Evolutionary conservation across 2,329 filamentous ascomycete genomes (phyloP), one percentile per base, ranked within the genome.

Genomic region (Trichophyton rubrum): DNA sequence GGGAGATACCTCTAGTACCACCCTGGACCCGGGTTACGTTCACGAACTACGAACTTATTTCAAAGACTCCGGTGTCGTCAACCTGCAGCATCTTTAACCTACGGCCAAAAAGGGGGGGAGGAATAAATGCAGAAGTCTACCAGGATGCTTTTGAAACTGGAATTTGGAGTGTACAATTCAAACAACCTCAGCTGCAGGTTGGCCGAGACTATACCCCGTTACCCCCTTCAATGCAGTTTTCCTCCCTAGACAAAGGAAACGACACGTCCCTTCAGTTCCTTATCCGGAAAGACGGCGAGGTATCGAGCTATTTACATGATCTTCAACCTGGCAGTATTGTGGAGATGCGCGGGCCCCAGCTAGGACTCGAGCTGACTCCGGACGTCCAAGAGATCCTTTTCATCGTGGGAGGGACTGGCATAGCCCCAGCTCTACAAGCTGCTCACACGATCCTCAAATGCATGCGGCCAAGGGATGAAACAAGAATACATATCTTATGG

Each of bases 151-250:
- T 84, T 82, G 73, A 74, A 49, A 78, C 82, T 60, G 87, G 88
- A 3, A 80, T 95, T 47, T 95, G 90, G 87, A 90, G 87, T 64
- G 86, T 97, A 38, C 88, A 96, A 76, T 85, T 96, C 69, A 96
- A 95, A 75, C 93, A 97, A 75, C 93, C 93, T 1, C 86, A 96
- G 71, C 76, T 97, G 61, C 91, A 96, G 74, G 95, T 99, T 67
- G 89, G 89, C 49, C 79, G 93, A 63, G 85, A 90, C 61, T 99
- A 99, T 74, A 97, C 93, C 3, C 90, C 92, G 0, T 77, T 99
- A 0, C 92, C 90, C 0, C 80, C 84, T 0, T 1, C 35, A 13
- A 68, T 72, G 1, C 57, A 49, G 33, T 38, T 38, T 9, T 17
- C 9, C 17, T 20, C 35, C 13, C 40, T 20, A 13, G 40, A 38